Percentiles rank a stretch among this genome's conserved stretches.
Evolutionary conservation across 1,139 yeast genomes (phyloP).

Genomic region (Geotrichum histeridarum): DNA sequence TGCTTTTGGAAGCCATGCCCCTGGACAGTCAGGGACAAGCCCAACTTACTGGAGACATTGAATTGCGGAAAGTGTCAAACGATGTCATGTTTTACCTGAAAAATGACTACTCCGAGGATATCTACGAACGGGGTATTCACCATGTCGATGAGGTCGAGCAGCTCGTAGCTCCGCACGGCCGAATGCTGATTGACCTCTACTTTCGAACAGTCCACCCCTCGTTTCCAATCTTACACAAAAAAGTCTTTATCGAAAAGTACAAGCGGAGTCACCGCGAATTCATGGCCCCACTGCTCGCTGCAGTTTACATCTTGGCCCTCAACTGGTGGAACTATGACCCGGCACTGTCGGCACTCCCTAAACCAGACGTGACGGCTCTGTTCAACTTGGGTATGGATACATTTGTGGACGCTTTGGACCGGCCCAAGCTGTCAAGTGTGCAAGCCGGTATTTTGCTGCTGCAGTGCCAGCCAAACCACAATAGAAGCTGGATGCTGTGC

Average conservation of each 20-base stretch:
- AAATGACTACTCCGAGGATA: slow-evolving; percentile 31
- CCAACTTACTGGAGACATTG: slow-evolving; percentile 33
- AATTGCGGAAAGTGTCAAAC: slow-evolving; percentile 36
- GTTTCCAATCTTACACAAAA: slow-evolving; percentile 42
- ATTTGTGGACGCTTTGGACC: slow-evolving; percentile 40
- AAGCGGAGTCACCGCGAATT: slow-evolving; percentile 45
- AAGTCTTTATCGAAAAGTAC: slow-evolving; percentile 44
- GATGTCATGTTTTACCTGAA: slow-evolving; percentile 37
- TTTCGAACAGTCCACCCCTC: slow-evolving; percentile 43
- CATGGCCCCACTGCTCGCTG: slow-evolving; percentile 44
- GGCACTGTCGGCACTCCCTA: slow-evolving; percentile 27
- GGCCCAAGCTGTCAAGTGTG: slow-evolving; percentile 43
- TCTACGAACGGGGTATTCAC: slow-evolving; percentile 28
- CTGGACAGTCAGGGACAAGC: slow-evolving; percentile 37
- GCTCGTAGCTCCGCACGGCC: slow-evolving; percentile 43
- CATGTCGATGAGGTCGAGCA: slow-evolving; percentile 40
- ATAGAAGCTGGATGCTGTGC: slow-evolving; percentile 77
- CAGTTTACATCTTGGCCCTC: slow-evolving; percentile 43
- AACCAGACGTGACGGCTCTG: slow-evolving; percentile 38
- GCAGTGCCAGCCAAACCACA: slow-evolving; percentile 42
- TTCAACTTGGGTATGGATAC: slow-evolving; percentile 38
- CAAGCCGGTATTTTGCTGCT: slow-evolving; percentile 45
- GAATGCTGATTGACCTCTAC: slow-evolving; percentile 40
- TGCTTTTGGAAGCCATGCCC: slow-evolving; percentile 32
- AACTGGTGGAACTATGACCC: slow-evolving; percentile 43